phyloP scores from a whole-genome alignment of 192 early-diverging fungal genomes.

The Gaertneriomyces semiglobifer region DNA sequence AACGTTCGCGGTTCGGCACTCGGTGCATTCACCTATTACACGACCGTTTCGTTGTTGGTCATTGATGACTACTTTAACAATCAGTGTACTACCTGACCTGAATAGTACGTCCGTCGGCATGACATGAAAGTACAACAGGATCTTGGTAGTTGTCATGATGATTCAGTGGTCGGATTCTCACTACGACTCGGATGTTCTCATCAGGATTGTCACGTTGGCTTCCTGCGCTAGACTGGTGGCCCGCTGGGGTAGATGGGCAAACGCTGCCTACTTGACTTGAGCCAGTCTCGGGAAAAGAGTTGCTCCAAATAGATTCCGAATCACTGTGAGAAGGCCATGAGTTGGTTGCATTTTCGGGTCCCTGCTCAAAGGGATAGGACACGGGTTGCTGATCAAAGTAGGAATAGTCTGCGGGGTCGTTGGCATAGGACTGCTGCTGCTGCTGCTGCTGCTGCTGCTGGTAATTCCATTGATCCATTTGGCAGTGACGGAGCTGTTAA shows the following conservation, averaged over 20 bases:
- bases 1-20: constrained; percentile 21
- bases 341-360: neutral
- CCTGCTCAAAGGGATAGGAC: neutral
- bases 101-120: constrained; percentile 28
- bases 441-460: too few relatives aligned
- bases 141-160: constrained; percentile 17
- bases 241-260: neutral
- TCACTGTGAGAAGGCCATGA: neutral
- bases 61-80: neutral
- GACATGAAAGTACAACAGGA: constrained; percentile 15
- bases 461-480: too few relatives aligned
- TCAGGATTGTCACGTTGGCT: neutral
- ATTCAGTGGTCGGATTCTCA: constrained; percentile 39
- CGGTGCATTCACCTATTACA: neutral
- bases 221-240: neutral
- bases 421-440: too few relatives aligned
- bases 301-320: neutral
- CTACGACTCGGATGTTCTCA: constrained; percentile 22
- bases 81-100: constrained; percentile 20
- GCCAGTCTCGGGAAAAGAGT: neutral
- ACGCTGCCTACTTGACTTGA: neutral
- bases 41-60: neutral
- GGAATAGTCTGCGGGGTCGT: too few relatives aligned
- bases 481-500: too few relatives aligned
- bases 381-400: too few relatives aligned